Percentiles rank a stretch among this genome's conserved stretches.
Evolutionary conservation across 768 basidiomycete genomes (phyloP).

Genomic region (Cytidiella melzeri): DNA sequence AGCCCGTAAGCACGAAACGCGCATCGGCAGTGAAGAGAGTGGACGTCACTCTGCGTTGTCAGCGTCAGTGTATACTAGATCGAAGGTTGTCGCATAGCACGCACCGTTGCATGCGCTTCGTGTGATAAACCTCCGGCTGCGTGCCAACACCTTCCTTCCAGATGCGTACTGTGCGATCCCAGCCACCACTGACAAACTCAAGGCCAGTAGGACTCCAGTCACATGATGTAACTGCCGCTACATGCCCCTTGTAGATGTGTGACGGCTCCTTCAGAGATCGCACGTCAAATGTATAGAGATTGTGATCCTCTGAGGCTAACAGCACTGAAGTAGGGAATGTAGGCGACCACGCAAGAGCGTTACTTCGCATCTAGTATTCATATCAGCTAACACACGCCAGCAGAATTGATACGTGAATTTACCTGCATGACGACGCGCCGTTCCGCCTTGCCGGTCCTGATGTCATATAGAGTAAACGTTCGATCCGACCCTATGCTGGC

Average conservation of each 20-base stretch:
- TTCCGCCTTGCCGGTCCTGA: slow-evolving; percentile 95
- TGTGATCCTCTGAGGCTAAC: slow-evolving; percentile 97
- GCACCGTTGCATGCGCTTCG: slow-evolving; percentile 97
- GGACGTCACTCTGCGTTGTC: slow-evolving; percentile 65
- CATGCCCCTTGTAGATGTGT: slow-evolving; percentile 96
- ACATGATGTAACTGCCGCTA: slow-evolving; percentile 92
- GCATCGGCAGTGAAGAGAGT: slow-evolving; percentile 87
- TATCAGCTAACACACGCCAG: slow-evolving; percentile 4
- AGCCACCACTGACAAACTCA: slow-evolving; percentile 94
- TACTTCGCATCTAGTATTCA: slow-evolving; percentile 66
- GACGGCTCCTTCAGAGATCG: slow-evolving; percentile 75
- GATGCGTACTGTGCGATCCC: slow-evolving; percentile 91
- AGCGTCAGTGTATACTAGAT: neutral
- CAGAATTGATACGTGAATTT: slow-evolving; percentile 12
- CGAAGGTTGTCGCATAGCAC: slow-evolving; percentile 9
- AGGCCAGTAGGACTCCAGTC: slow-evolving; percentile 97
- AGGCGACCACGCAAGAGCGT: slow-evolving; percentile 92
- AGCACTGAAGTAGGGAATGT: slow-evolving; percentile 89
- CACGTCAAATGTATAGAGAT: slow-evolving; percentile 96
- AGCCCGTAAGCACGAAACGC: slow-evolving; percentile 84
- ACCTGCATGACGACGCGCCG: slow-evolving; percentile 87
- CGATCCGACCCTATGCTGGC: slow-evolving; percentile 93
- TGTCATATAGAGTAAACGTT: slow-evolving; percentile 94
- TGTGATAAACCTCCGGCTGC: slow-evolving; percentile 88
- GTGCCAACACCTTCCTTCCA: slow-evolving; percentile 87